Evolutionary conservation across 2,329 filamentous ascomycete species (phyloP).

Genomic region (Penicillium freii): DNA sequence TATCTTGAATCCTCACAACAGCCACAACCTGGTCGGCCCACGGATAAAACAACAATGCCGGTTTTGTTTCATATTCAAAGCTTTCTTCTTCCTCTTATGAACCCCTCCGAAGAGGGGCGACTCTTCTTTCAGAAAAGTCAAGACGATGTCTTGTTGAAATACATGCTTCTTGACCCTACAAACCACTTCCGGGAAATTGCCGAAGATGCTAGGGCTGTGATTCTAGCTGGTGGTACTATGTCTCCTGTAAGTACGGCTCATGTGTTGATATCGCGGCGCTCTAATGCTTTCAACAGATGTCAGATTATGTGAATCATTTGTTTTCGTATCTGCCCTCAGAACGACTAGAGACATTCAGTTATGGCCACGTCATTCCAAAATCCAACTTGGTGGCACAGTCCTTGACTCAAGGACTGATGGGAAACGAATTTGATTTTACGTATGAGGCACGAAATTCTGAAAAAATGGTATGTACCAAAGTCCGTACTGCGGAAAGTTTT

Average conservation of each 20-base stretch:
- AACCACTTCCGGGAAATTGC: constrained; percentile 88
- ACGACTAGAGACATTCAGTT: constrained; percentile 78
- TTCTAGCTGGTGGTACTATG: constrained; percentile 95
- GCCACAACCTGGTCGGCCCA: constrained; percentile 38
- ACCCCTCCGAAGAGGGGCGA: constrained; percentile 68
- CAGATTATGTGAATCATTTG: constrained; percentile 81
- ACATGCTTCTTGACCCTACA: constrained; percentile 86
- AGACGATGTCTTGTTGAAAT: constrained; percentile 64
- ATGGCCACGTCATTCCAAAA: constrained; percentile 86
- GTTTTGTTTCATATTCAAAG: constrained; percentile 62
- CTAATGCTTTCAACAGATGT: constrained; percentile 55
- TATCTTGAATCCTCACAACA: constrained; percentile 68
- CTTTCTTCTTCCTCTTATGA: constrained; percentile 79
- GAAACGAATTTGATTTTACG: constrained; percentile 75
- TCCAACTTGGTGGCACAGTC: constrained; percentile 78
- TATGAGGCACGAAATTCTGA: constrained; percentile 72
- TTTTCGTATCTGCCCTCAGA: constrained; percentile 68
- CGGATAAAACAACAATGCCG: constrained; percentile 44
- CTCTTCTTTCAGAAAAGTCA: constrained; percentile 56
- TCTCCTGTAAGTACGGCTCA: constrained; percentile 60
- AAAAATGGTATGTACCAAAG: constrained; percentile 51
- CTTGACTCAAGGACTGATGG: constrained; percentile 52
- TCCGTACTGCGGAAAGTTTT: not conserved
- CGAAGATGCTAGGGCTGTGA: constrained; percentile 77
- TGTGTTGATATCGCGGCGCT: not conserved